Percentiles rank a stretch among this genome's conserved stretches.
phyloP scores from a whole-genome alignment of 2,329 filamentous ascomycete genomes.

The Tolypocladium pustulatum region DNA sequence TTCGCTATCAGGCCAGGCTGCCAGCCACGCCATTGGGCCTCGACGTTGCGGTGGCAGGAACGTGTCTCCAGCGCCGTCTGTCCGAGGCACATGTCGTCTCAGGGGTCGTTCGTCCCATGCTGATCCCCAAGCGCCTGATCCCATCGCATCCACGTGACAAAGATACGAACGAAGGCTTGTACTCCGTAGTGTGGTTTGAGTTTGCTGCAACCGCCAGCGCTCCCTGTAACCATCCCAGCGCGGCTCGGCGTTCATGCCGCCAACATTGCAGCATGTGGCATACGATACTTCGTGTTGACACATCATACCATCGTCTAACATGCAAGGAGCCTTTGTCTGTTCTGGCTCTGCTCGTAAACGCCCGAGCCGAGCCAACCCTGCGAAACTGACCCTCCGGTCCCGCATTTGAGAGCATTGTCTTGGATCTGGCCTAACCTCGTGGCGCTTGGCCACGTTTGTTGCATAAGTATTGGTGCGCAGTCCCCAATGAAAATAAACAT shows the following conservation, averaged over 20 bases:
- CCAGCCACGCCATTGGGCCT: background rate
- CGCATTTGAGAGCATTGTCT: background rate
- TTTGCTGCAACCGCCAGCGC: background rate
- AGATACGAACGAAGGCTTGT: no score
- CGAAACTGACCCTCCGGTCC: no score
- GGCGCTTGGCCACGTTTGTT: background rate
- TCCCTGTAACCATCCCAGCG: background rate
- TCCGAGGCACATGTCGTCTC: background rate
- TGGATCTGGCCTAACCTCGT: background rate
- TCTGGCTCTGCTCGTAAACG: background rate
- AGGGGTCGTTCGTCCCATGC: background rate
- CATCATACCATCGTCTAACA: background rate
- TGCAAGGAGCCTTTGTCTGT: background rate
- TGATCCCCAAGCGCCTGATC: background rate
- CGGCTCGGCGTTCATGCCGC: background rate
- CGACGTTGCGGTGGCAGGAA: background rate
- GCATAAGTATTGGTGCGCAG: background rate
- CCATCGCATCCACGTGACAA: background rate
- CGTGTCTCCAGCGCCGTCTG: background rate
- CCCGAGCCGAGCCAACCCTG: background rate
- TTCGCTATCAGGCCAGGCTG: no score
- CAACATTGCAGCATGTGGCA: background rate
- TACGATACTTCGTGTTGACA: background rate
- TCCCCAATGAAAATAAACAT: background rate
- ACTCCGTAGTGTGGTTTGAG: background rate